Evolutionary conservation across 2,329 filamentous ascomycete genomes (phyloP), one percentile per base, ranked within the genome.

Genomic region (Pseudogymnoascus sp.): DNA sequence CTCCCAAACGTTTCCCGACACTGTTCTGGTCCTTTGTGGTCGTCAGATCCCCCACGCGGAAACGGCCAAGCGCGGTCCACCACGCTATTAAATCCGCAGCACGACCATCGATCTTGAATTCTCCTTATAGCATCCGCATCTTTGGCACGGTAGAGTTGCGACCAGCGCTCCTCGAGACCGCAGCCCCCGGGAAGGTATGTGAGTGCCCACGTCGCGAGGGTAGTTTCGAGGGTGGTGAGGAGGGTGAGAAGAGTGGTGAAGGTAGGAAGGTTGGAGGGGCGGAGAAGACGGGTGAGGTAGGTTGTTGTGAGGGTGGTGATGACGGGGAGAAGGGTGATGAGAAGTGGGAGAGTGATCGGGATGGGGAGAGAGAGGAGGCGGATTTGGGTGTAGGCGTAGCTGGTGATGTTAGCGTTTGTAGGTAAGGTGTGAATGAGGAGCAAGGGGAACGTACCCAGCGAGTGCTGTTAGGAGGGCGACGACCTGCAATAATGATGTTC

Each of bases 1-100:
- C 83, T 75, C 0, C 76, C 75, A 65, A 78, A 84, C 4, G 76
- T 71, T 50, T 75, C 70, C 4, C 73, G 65, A 67, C 86, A 87
- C 11, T 73, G 70, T 43, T 72, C 65, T 18, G 61, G 41, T 41
- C 68, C 64, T 47, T 72, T 58, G 58, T 67, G 58, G 58, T 67
- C 65, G 59, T 71, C 65, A 60, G 74, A 61, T 60, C 63, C 37
- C 8, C 58, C 59, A 1, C 60, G 64, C 0, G 76, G 76, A 62
- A 88, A 89, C 0, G 87, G 88, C 76, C 80, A 89, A 0, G 82
- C 80, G 65, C 81, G 82, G 67, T 91, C 86, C 30, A 70, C 72
- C 28, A 83, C 69, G 4, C 76, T 79, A 61, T 78, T 78, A 35
- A 89, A 76, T 0, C 88, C 88, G 66, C 88, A 91, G 74, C 88